A percentile compares a stretch with the other conserved stretches of the same genome.
Conservation (phyloP, 768 basidiomycete genomes). For the Obba rivulosa region DNA sequence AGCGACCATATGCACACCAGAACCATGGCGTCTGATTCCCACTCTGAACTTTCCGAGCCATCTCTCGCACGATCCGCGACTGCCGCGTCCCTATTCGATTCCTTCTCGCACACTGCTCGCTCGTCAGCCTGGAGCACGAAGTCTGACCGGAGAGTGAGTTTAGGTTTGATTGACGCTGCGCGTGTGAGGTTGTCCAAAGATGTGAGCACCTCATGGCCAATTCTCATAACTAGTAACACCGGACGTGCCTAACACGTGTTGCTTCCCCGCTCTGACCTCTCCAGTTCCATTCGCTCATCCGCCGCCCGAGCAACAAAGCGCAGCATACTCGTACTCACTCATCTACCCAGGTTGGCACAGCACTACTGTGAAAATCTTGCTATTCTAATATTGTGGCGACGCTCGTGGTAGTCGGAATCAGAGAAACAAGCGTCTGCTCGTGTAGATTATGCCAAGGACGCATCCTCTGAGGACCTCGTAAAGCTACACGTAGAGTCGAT, state of each 20-base stretch:
- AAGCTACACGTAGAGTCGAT: constrained; percentile 15
- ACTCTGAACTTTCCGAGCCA: constrained; percentile 13
- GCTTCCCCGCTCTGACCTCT: constrained; percentile 11
- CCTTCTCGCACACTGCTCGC: constrained; percentile 10
- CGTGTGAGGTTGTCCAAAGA: constrained; percentile 31
- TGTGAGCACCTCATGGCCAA: constrained; percentile 22
- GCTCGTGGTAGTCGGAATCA: too few species aligned
- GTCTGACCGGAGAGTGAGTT: constrained; percentile 16
- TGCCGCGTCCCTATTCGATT: constrained; percentile 17
- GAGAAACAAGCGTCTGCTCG: too few species aligned
- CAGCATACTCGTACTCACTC: constrained; percentile 11
- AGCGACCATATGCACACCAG: constrained; percentile 1
- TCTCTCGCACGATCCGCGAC: constrained; percentile 21
- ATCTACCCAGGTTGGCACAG: constrained; percentile 8
- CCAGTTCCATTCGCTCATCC: constrained; percentile 25
- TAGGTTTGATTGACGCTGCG: constrained; percentile 28
- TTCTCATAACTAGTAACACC: constrained; percentile 13
- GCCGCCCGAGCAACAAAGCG: constrained; percentile 20
- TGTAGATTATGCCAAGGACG: constrained; percentile 13
- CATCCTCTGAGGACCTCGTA: constrained; percentile 10
- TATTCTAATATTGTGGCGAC: too few species aligned
- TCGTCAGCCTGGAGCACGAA: constrained; percentile 12
- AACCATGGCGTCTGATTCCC: constrained; percentile 13
- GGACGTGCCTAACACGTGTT: constrained; percentile 34
- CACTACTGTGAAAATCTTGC: too few species aligned